A percentile compares a stretch with the other conserved stretches of the same genome.
Evolutionary conservation across 2,329 filamentous ascomycete species (phyloP).

Genomic region (Dactylonectria estremocensis): DNA sequence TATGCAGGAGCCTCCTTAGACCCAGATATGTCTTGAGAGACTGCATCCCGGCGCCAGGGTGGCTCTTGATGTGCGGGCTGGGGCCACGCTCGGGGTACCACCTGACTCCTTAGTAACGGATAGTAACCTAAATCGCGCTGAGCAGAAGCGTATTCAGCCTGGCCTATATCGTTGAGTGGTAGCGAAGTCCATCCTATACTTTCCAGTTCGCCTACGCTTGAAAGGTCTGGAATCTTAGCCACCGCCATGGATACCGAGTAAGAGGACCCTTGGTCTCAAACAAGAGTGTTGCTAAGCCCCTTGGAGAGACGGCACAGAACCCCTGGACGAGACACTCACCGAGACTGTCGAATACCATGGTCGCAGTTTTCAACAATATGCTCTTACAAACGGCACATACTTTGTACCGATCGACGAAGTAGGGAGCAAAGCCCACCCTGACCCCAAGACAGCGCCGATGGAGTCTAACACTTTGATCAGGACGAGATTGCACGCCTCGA

Average conservation of each 20-base stretch:
- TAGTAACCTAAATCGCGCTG: slow-evolving; percentile 45
- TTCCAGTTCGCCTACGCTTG: slow-evolving; percentile 25
- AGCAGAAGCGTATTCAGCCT: slow-evolving; percentile 34
- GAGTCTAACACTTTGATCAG: slow-evolving; percentile 58
- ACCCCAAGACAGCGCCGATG: slow-evolving; percentile 14
- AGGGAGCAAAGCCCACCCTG: slow-evolving; percentile 44
- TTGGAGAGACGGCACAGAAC: slow-evolving; percentile 63
- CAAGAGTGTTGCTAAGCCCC: slow-evolving; percentile 43
- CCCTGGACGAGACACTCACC: slow-evolving; percentile 71
- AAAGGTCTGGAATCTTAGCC: slow-evolving; percentile 21
- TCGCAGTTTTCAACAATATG: slow-evolving; percentile 77
- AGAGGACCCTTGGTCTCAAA: slow-evolving; percentile 34
- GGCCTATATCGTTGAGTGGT: slow-evolving; percentile 32
- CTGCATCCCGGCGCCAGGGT: slow-evolving; percentile 48
- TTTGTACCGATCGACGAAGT: slow-evolving; percentile 82
- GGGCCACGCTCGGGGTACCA: slow-evolving; percentile 52
- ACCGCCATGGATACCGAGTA: slow-evolving; percentile 53
- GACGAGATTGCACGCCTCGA: slow-evolving; percentile 78
- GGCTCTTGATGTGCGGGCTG: slow-evolving; percentile 50
- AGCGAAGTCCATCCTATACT: slow-evolving; percentile 20
- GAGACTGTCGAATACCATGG: slow-evolving; percentile 74
- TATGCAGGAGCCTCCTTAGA: slow-evolving; percentile 46
- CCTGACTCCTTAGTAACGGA: slow-evolving; percentile 48
- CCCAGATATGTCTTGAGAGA: slow-evolving; percentile 44
- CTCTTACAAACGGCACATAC: slow-evolving; percentile 75